These are phyloP conservation scores for Lunularia cruciata DNA, from an alignment of 225 moss, liverwort and hornwort genomes.

Conservation along the genomic window DNA sequence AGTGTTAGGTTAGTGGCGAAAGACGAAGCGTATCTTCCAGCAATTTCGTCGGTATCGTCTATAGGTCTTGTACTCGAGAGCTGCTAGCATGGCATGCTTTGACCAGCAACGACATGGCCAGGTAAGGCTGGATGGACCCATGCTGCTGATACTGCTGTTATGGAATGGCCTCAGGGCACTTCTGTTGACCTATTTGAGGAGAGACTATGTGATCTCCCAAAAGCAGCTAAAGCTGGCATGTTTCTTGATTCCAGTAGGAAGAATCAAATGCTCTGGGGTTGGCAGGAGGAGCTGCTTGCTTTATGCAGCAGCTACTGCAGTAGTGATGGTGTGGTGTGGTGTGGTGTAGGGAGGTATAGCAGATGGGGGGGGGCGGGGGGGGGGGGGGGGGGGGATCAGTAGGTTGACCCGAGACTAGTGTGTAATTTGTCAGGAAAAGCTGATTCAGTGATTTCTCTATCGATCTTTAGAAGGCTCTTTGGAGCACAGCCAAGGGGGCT, in stretches of 20 bases:
- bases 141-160: not conserved
- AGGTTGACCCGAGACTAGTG: not conserved
- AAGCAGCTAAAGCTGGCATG: slow-evolving; percentile 7
- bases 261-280: not conserved
- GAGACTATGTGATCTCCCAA: not conserved
- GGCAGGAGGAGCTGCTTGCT: not conserved
- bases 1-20: not conserved
- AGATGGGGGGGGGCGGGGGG: not conserved
- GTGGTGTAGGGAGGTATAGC: not conserved
- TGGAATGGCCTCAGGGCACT: slow-evolving; percentile 1
- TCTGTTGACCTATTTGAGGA: not conserved
- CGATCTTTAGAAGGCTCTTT: not conserved
- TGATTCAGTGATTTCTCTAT: not conserved
- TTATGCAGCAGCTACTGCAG: not conserved
- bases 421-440: not conserved
- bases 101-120: not conserved
- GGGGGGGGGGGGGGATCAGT: not conserved
- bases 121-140: slow-evolving; percentile 6
- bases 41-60: not conserved
- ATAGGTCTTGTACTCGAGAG: too few species aligned
- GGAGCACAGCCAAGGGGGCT: not conserved
- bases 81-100: not conserved
- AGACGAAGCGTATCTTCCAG: not conserved
- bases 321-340: not conserved
- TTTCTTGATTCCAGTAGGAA: not conserved